Evolutionary conservation across 352 stramenopile genomes (phyloP).

Genomic region (Globisporangium mamillatum): DNA sequence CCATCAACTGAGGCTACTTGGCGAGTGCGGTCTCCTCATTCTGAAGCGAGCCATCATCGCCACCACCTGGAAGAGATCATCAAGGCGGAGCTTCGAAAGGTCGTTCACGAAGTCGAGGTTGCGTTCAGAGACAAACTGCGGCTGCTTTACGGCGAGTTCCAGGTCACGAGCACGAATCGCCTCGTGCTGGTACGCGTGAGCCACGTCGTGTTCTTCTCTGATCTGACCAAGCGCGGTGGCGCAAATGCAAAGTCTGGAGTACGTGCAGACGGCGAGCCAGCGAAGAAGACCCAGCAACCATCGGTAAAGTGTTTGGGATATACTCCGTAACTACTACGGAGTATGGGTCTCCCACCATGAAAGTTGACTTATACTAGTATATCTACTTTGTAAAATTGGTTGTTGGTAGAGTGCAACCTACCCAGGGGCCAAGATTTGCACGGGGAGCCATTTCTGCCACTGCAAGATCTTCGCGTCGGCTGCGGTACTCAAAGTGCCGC

Average conservation of each 20-base stretch:
- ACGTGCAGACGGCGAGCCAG: neutral
- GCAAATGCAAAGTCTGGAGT: neutral
- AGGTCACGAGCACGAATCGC: slow-evolving; percentile 48
- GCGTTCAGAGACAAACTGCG: slow-evolving; percentile 40
- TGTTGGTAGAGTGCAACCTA: neutral
- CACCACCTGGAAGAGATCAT: slow-evolving; percentile 44
- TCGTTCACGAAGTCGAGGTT: slow-evolving; percentile 47
- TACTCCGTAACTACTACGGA: no score
- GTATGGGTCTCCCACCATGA: neutral
- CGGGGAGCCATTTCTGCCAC: slow-evolving; percentile 45
- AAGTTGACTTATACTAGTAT: neutral
- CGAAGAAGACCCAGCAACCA: slow-evolving; percentile 14
- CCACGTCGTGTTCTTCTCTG: slow-evolving; percentile 53
- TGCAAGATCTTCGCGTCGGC: slow-evolving; percentile 31
- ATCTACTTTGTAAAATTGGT: neutral
- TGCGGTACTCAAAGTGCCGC: slow-evolving; percentile 15
- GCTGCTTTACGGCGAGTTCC: slow-evolving; percentile 53
- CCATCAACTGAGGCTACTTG: neutral
- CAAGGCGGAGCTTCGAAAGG: slow-evolving; percentile 36
- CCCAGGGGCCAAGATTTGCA: slow-evolving; percentile 30
- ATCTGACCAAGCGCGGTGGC: slow-evolving; percentile 24
- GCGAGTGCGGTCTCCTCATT: neutral
- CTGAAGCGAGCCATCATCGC: neutral
- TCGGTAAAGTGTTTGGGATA: slow-evolving; percentile 4
- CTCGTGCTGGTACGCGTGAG: slow-evolving; percentile 57